A percentile compares a stretch with the other conserved stretches of the same genome.
Conservation (phyloP, 192 early-diverging fungal genomes). For the Gaertneriomyces semiglobifer region DNA sequence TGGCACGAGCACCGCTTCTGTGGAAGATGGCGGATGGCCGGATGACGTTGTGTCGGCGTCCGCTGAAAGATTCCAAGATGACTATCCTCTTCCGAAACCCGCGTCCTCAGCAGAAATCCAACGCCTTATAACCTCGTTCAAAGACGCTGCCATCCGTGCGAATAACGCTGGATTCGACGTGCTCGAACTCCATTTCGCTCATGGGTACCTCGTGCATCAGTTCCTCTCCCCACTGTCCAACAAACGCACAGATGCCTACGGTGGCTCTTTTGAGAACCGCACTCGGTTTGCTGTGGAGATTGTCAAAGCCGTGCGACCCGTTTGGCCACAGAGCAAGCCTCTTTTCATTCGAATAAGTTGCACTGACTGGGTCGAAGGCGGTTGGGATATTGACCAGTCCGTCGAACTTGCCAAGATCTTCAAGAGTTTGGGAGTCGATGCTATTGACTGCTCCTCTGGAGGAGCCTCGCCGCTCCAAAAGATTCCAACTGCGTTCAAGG, state of each 20-base stretch:
- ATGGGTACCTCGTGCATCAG: conserved; percentile 82
- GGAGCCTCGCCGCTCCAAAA: conserved; percentile 57
- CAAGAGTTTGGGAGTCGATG: conserved; percentile 68
- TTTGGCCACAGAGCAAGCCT: conserved; percentile 78
- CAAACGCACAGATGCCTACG: conserved; percentile 85
- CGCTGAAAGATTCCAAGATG: conserved; percentile 1
- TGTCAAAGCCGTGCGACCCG: conserved; percentile 53
- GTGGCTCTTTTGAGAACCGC: conserved; percentile 88
- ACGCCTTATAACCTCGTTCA: conserved; percentile 54
- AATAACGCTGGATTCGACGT: conserved; percentile 72
- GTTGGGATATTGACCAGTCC: conserved; percentile 75
- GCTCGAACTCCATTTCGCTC: conserved; percentile 87
- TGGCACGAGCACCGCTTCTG: conserved; percentile 24
- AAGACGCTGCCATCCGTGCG: conserved; percentile 66
- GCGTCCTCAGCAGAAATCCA: conserved; percentile 56
- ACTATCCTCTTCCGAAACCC: conserved; percentile 41
- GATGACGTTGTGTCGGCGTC: conserved; percentile 59
- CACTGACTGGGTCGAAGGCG: conserved; percentile 66
- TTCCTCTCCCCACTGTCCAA: conserved; percentile 82
- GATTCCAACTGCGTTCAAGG: conserved; percentile 10
- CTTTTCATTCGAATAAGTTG: conserved; percentile 81
- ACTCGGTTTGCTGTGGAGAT: conserved; percentile 72
- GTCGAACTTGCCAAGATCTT: conserved; percentile 59
- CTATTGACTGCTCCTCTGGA: conserved; percentile 80
- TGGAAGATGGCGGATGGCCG: conserved; percentile 66